Evolutionary conservation across 164 flowering plant species (phyloP).

Genomic region (Vitis vinifera): ASM3070453v1 NC_081812.1:22246501-22247000

Average conservation of each 20-base stretch:
- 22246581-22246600: neutral
- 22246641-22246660: constrained; percentile 70
- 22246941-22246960: no score
- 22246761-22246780: constrained; percentile 16
- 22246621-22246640: constrained; percentile 83
- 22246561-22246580: neutral
- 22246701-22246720: constrained; percentile 69
- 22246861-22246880: neutral
- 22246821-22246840: neutral
- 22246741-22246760: constrained; percentile 7
- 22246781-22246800: constrained; percentile 1
- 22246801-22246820: neutral
- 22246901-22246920: neutral
- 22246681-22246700: constrained; percentile 80
- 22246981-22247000: no score
- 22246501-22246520: neutral
- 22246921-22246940: no score
- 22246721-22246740: constrained; percentile 35
- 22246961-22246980: no score
- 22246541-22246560: neutral
- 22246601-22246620: constrained; percentile 66
- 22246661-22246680: constrained; percentile 60
- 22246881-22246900: neutral
- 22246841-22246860: neutral
- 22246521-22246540: neutral